Percentiles rank a stretch among this genome's conserved stretches.
Conservation (phyloP, 2,329 filamentous ascomycete species). For the Sordariomycetes sp. region DNA sequence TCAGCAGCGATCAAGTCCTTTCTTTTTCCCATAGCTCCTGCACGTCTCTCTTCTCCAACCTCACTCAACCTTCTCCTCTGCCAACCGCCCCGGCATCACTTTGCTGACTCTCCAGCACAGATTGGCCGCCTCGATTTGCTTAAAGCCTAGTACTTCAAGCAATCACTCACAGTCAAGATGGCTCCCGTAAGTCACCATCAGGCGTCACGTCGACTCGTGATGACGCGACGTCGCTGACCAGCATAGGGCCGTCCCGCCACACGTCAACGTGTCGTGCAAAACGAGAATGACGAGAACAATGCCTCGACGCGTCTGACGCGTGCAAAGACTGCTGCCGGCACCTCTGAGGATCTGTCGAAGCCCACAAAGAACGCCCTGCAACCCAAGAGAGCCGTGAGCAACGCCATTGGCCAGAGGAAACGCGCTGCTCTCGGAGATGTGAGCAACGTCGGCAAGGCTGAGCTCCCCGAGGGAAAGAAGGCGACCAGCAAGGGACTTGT, state of each 20-base stretch:
- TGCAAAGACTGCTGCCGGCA: slow-evolving; percentile 77
- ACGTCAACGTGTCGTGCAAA: slow-evolving; percentile 67
- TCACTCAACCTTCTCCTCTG: slow-evolving; percentile 2
- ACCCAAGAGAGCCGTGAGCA: slow-evolving; percentile 52
- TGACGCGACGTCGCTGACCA: background rate
- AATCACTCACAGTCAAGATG: slow-evolving; percentile 17
- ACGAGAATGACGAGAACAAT: slow-evolving; percentile 92
- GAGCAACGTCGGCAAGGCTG: slow-evolving; percentile 84
- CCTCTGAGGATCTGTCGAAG: slow-evolving; percentile 51
- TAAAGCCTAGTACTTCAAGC: background rate
- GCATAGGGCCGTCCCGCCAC: slow-evolving; percentile 6
- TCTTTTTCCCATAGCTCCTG: slow-evolving; percentile 7
- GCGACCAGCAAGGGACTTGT: slow-evolving; percentile 56
- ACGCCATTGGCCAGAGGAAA: slow-evolving; percentile 50
- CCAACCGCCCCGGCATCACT: no score
- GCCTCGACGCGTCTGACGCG: slow-evolving; percentile 77
- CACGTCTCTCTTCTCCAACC: slow-evolving; percentile 5
- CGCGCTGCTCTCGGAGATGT: slow-evolving; percentile 86
- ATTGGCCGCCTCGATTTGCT: background rate
- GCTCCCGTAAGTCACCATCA: slow-evolving; percentile 21
- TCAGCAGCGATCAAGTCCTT: slow-evolving; percentile 9
- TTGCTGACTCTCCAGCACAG: no score
- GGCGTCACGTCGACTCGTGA: background rate
- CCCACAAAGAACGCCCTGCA: slow-evolving; percentile 55
- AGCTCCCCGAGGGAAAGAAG: slow-evolving; percentile 69